These are phyloP conservation scores for Tulasnella sp. DNA, from an alignment of 768 basidiomycete species.

Conservation along the genomic window DNA sequence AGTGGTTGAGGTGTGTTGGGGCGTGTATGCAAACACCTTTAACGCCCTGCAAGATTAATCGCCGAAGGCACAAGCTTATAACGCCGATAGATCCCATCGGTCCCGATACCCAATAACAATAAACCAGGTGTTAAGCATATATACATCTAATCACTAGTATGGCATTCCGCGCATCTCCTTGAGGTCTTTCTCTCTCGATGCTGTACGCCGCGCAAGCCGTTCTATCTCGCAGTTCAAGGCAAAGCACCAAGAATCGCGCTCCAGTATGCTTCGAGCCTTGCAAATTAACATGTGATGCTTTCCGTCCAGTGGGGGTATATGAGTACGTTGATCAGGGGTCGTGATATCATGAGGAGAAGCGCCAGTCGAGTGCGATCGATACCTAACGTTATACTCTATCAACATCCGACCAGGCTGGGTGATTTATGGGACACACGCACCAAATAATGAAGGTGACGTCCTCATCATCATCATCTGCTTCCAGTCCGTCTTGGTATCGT, in stretches of 20 bases:
- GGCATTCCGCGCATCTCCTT: no score
- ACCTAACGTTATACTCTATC: conserved; percentile 13
- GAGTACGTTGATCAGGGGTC: background rate
- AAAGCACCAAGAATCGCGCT: conserved; percentile 93
- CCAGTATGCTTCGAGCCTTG: conserved; percentile 68
- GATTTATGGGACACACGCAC: conserved; percentile 30
- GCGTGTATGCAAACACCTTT: no score
- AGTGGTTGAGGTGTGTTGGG: no score
- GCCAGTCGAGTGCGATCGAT: conserved; percentile 16
- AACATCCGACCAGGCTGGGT: background rate
- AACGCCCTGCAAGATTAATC: no score
- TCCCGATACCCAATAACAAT: no score
- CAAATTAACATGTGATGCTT: conserved; percentile 55
- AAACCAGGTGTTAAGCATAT: no score
- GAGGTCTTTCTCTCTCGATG: conserved; percentile 42
- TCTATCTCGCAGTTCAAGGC: conserved; percentile 86
- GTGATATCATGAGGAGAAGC: background rate
- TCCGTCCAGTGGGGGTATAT: conserved; percentile 41
- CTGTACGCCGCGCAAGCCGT: conserved; percentile 50
- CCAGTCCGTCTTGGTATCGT: conserved; percentile 82
- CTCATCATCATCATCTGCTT: conserved; percentile 76
- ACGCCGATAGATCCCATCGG: no score
- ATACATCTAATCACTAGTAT: no score
- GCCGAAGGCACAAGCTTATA: no score
- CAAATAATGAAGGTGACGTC: conserved; percentile 79